These are phyloP conservation scores for Kregervanrija pseudodelftensis DNA, from an alignment of 805 yeast species.

Conservation along the genomic window DNA sequence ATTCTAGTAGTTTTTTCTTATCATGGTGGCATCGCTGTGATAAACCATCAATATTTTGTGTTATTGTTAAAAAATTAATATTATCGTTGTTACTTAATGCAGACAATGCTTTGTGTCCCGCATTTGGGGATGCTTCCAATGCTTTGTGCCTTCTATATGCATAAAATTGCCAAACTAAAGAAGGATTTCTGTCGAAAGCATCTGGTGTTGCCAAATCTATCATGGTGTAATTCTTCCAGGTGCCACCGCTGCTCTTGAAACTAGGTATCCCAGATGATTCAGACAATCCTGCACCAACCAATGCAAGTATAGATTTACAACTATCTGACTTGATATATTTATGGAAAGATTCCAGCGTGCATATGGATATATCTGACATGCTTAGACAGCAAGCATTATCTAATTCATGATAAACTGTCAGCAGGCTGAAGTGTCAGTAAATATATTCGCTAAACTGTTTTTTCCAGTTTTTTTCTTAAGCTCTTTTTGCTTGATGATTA, in stretches of 20 bases:
- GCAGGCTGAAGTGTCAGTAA: not conserved
- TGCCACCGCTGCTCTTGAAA: constrained; percentile 53
- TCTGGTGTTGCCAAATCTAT: constrained; percentile 89
- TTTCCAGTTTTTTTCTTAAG: not conserved
- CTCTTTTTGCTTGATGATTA: not conserved
- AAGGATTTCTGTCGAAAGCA: constrained; percentile 78
- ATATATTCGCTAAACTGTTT: too few relatives aligned
- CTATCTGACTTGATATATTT: constrained; percentile 25
- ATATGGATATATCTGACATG: not conserved
- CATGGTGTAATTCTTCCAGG: constrained; percentile 69
- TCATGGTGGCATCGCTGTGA: constrained; percentile 61
- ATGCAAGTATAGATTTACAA: constrained; percentile 47
- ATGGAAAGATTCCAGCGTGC: constrained; percentile 34
- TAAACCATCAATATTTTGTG: constrained; percentile 81
- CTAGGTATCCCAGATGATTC: constrained; percentile 73
- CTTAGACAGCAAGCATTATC: too few relatives aligned
- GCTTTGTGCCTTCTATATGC: constrained; percentile 62
- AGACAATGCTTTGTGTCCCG: constrained; percentile 67
- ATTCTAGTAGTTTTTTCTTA: constrained; percentile 44
- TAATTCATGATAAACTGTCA: not conserved
- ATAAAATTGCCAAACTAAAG: constrained; percentile 87
- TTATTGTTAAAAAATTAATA: constrained; percentile 52
- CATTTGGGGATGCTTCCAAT: constrained; percentile 60
- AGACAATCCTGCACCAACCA: constrained; percentile 81
- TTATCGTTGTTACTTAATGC: constrained; percentile 40